Base-by-base conservation (phyloP, 306 rosid genomes). In the Luffa aegyptiaca region DNA sequence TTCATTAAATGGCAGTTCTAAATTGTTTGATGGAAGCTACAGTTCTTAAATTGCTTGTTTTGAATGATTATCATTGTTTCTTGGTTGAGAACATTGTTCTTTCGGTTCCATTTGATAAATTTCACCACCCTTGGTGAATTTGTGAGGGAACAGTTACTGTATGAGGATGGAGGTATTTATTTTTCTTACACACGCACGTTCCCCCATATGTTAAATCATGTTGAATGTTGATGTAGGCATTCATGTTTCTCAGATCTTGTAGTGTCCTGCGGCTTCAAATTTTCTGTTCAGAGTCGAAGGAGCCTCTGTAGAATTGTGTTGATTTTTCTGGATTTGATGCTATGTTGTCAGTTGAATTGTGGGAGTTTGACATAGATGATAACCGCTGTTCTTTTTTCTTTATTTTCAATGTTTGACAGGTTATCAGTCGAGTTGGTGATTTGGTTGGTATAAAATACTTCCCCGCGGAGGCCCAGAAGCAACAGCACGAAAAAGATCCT, bases 361-460 rank as follows among this genome's bases (percentile, higher is more conserved):
- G 5, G 8, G 31, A 66, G 31, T 16, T 42, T 36, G 41, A 41
- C 31, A 64, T 46, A 48, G 20, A 31, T 26, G 35, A 44, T 70
- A 45, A 71, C 57, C 11, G 20, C 57, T 45, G 76, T 44, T 45
- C 10, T 20, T 63, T 11, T 26, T 1, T 0, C 4, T 62, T 55
- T 26, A 6, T 18, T 61, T 61, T 13, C 21, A 48, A 21, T 21
- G 76, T n/a, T 46, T 74, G 84, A 76, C 80, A 93, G 97, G 98
- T 92, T 77, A 87, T 92, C 49, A 85, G 97, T 75, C 69, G 82
- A 70, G 98, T 93, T 33, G 97, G 98, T 55, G 98, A 93, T 80
- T 37, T 92, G 80, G 85, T 90, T 78, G 97, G 96, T 51, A 93
- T 93, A 85, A 92, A 93, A 79, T 92, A 94, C 89, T 94, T 94